Evolutionary conservation across 495 filamentous ascomycete species (phyloP), one percentile per base, ranked within the genome.

Genomic region (Acidiella bohemica): DNA sequence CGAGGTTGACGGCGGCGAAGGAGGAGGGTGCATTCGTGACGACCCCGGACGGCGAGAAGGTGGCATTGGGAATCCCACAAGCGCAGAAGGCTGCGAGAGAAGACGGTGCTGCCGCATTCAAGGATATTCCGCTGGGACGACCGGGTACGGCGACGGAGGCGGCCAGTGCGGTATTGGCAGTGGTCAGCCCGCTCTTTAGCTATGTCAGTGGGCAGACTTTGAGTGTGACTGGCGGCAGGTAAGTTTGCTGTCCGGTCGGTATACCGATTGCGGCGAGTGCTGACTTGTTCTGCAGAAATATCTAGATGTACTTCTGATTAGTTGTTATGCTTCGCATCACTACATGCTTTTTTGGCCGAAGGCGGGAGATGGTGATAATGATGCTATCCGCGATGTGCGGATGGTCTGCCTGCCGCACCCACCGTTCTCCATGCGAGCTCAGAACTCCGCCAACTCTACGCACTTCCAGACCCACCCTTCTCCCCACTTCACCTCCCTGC

Each of bases 151-250:
- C 84, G 7, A 78, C 74, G 25, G 83, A 93, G 64, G 84, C 83
- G 11, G 84, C 83, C 19, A 71, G 75, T 50, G 66, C 73, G n/a
- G 73, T 93, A 42, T 46, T 93, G 46, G 82, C 74, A n/a, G 74
- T 88, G 23, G 78, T 78, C 1, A 84, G 79, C 47, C 83, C 84
- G 31, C 59, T 82, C 50, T 81, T 84, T 47, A 75, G 73, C 30
- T 90, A 90, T 65, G 79, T 90, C 4, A 77, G 70, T 55, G 84
- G 83, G 8, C 82, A 93, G 67, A 85, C 81, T 2, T 79, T 93
- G 42, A 72, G 72, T 53, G 84, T 88, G 32, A 90, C 83, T 11
- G 84, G 84, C 5, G 84, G 83, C 25, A 38, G 48, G 29, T 47
- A 51, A 36, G 46, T 50, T 11, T 36, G n/a, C n/a, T n/a, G n/a